phyloP scores from a whole-genome alignment of 1,284 basidiomycete species.

The Trametes polyzona region DNA sequence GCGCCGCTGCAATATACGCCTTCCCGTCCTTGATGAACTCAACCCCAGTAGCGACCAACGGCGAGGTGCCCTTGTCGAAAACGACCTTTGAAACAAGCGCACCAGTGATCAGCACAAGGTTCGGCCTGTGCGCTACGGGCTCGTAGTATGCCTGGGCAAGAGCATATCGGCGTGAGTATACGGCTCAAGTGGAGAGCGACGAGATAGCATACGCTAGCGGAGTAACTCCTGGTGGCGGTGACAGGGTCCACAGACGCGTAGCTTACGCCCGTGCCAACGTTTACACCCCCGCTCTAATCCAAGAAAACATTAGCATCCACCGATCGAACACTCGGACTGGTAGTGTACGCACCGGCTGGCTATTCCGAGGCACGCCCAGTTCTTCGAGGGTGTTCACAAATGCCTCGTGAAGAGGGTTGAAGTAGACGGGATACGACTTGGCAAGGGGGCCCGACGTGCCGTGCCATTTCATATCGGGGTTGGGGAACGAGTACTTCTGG shows the following conservation, averaged over 20 bases:
- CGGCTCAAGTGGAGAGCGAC: neutral
- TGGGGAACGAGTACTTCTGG: neutral
- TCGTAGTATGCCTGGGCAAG: constrained; percentile 14
- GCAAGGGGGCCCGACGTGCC: constrained; percentile 28
- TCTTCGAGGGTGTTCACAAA: constrained; percentile 20
- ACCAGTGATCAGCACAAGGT: constrained; percentile 19
- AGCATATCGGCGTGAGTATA: neutral
- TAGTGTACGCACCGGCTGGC: constrained; percentile 5
- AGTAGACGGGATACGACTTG: constrained; percentile 12
- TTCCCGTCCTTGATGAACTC: neutral
- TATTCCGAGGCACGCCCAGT: constrained; percentile 4
- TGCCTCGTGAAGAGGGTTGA: neutral
- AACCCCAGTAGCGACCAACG: constrained; percentile 10
- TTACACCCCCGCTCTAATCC: constrained; percentile 1
- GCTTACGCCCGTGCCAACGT: neutral
- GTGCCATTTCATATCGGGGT: constrained; percentile 5
- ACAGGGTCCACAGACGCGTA: constrained; percentile 4
- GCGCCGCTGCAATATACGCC: neutral
- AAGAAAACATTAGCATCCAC: neutral
- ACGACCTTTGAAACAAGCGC: constrained; percentile 12
- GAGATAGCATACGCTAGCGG: neutral
- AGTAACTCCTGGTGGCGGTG: constrained; percentile 3
- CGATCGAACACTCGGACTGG: no score
- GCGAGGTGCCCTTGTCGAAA: constrained; percentile 1
- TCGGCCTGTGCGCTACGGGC: constrained; percentile 4